Percentiles rank a stretch among this genome's conserved stretches.
These are phyloP conservation scores for Zea luxurians DNA, from an alignment of 176 grass and related monocot genomes.

Conservation along the genomic window DNA sequence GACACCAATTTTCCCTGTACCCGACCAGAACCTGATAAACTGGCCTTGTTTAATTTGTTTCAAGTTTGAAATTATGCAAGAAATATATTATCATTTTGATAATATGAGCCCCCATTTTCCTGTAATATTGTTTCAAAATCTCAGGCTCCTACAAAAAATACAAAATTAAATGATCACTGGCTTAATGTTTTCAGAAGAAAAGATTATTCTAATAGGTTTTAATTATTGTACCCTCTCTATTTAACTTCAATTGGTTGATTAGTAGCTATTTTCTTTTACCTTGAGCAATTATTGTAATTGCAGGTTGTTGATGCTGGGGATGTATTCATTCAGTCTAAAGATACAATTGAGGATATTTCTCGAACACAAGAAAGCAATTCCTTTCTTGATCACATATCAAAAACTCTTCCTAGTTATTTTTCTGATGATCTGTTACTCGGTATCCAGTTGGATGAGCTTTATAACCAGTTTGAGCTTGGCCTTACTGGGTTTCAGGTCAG, in stretches of 20 bases:
- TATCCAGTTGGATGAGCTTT: slow-evolving; percentile 62
- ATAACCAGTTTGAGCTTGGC: slow-evolving; percentile 81
- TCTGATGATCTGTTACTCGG: slow-evolving; percentile 37
- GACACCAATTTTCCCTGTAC: background rate
- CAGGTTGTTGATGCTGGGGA: slow-evolving; percentile 71
- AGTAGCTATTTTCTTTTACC: slow-evolving; percentile 28
- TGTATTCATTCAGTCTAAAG: slow-evolving; percentile 52
- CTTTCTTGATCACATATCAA: slow-evolving; percentile 34
- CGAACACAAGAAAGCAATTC: slow-evolving; percentile 34
- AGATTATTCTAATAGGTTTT: background rate
- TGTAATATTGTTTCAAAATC: background rate
- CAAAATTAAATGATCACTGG: background rate
- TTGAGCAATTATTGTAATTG: slow-evolving; percentile 37
- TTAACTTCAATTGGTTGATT: slow-evolving; percentile 25
- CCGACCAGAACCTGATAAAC: background rate
- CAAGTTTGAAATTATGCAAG: slow-evolving; percentile 11
- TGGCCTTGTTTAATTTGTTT: slow-evolving; percentile 25
- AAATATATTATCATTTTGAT: too few relatives aligned
- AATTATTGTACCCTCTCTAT: background rate
- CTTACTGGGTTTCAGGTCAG: slow-evolving; percentile 70
- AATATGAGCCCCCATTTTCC: too few relatives aligned
- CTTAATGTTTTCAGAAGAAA: slow-evolving; percentile 21
- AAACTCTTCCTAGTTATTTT: slow-evolving; percentile 20
- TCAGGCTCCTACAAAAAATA: slow-evolving; percentile 1
- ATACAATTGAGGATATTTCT: slow-evolving; percentile 45